Evolutionary conservation across 108 stramenopile species (phyloP).

Genomic region (Pseudonitzschia multiseries): DNA sequence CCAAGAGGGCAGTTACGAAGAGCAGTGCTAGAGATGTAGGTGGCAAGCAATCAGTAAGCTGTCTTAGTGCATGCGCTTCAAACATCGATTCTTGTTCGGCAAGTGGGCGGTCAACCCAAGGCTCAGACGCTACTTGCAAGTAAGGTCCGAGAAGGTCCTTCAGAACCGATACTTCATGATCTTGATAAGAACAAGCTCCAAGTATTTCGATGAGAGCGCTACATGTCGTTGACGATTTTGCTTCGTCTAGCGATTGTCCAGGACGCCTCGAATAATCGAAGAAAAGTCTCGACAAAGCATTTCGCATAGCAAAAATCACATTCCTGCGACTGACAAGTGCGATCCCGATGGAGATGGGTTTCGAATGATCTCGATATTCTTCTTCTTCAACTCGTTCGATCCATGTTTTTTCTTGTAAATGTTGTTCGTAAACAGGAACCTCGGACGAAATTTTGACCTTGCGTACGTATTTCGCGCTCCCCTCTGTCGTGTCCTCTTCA

Average conservation of each 20-base stretch:
- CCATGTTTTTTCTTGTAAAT: constrained; percentile 48
- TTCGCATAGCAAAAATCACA: constrained; percentile 63
- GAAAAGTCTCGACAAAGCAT: constrained; percentile 56
- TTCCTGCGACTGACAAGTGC: constrained; percentile 69
- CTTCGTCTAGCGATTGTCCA: constrained; percentile 9
- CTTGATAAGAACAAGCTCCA: constrained; percentile 49
- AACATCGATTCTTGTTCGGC: constrained; percentile 50
- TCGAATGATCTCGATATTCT: constrained; percentile 20
- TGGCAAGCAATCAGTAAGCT: constrained; percentile 64
- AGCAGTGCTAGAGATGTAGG: constrained; percentile 75
- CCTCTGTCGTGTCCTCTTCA: constrained; percentile 12
- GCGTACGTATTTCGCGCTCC: constrained; percentile 27
- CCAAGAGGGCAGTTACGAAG: constrained; percentile 69
- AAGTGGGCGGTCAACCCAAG: constrained; percentile 66
- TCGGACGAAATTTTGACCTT: constrained; percentile 44
- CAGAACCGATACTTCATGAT: constrained; percentile 52
- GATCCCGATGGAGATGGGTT: constrained; percentile 52
- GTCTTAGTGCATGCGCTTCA: constrained; percentile 43
- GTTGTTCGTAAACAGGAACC: constrained; percentile 49
- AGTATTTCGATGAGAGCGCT: constrained; percentile 64
- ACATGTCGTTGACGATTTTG: constrained; percentile 29
- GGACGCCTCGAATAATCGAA: constrained; percentile 33
- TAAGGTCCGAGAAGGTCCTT: constrained; percentile 61
- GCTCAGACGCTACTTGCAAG: constrained; percentile 34
- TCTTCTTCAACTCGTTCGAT: constrained; percentile 28